A percentile compares a stretch with the other conserved stretches of the same genome.
These are phyloP conservation scores for Penicillium sp. DNA, from an alignment of 2,329 filamentous ascomycete species.

Conservation along the genomic window DNA sequence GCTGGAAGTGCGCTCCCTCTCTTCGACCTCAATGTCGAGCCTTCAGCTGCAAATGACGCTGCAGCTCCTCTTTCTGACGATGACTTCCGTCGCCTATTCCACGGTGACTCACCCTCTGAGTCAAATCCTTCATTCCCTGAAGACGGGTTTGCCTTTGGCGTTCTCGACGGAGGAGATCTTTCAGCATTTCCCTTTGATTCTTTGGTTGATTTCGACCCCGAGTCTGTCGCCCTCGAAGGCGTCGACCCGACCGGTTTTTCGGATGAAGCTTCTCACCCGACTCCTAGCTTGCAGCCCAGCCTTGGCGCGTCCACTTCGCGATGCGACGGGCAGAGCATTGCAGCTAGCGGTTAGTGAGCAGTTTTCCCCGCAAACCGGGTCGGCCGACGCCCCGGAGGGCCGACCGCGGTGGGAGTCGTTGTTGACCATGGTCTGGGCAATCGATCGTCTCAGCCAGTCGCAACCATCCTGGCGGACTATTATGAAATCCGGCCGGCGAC, in stretches of 20 bases:
- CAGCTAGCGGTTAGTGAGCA: conserved; percentile 50
- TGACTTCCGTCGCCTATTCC: conserved; percentile 62
- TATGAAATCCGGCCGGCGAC: conserved; percentile 34
- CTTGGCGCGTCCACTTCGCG: conserved; percentile 55
- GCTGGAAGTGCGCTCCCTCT: conserved; percentile 49
- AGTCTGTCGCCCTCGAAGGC: conserved; percentile 46
- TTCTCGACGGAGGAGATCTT: conserved; percentile 54
- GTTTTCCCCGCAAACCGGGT: conserved; percentile 36
- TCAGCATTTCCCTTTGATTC: conserved; percentile 55
- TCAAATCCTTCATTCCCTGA: conserved; percentile 76
- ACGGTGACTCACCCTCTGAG: conserved; percentile 67
- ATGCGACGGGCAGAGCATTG: conserved; percentile 56
- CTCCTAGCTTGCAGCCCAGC: conserved; percentile 55
- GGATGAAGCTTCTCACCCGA: conserved; percentile 51
- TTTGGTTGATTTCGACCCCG: conserved; percentile 57
- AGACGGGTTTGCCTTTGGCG: conserved; percentile 72
- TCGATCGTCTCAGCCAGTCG: conserved; percentile 44
- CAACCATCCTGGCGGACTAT: conserved; percentile 32
- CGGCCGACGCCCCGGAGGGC: conserved; percentile 31
- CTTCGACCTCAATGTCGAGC: conserved; percentile 41
- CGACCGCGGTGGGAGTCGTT: conserved; percentile 46
- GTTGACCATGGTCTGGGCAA: conserved; percentile 48
- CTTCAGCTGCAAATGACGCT: conserved; percentile 60
- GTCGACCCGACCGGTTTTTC: conserved; percentile 49
- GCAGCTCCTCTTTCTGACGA: conserved; percentile 67